phyloP scores from a whole-genome alignment of 371 early-diverging fungal species.

The Mucor plumbeus region DNA sequence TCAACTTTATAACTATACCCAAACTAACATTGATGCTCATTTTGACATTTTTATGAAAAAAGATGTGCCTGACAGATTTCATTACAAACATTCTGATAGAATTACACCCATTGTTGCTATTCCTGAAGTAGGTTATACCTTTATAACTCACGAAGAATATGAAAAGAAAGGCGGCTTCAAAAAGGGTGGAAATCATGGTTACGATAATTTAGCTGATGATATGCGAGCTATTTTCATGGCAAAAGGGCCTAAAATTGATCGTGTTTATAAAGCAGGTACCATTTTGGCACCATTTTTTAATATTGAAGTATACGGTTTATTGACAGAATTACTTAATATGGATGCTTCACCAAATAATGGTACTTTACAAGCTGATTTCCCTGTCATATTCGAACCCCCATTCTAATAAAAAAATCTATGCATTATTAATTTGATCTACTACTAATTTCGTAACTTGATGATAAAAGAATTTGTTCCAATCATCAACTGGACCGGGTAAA shows the following conservation, averaged over 20 bases:
- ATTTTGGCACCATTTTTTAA: slow-evolving; percentile 71
- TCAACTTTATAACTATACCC: slow-evolving; percentile 38
- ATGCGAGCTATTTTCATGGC: slow-evolving; percentile 93
- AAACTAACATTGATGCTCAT: slow-evolving; percentile 50
- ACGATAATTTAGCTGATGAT: slow-evolving; percentile 74
- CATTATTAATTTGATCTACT: neutral
- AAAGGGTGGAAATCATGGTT: slow-evolving; percentile 83
- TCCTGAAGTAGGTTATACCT: slow-evolving; percentile 69
- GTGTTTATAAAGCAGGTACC: slow-evolving; percentile 26
- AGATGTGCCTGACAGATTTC: slow-evolving; percentile 69
- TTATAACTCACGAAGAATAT: slow-evolving; percentile 52
- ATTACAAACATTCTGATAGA: slow-evolving; percentile 63
- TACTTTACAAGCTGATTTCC: slow-evolving; percentile 43
- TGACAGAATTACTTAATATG: slow-evolving; percentile 68
- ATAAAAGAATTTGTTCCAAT: slow-evolving; percentile 47
- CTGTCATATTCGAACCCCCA: slow-evolving; percentile 23
- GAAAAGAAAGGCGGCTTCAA: slow-evolving; percentile 33
- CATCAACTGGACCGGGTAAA: slow-evolving; percentile 38
- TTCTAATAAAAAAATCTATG: slow-evolving; percentile 21
- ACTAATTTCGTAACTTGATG: slow-evolving; percentile 37
- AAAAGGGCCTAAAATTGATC: slow-evolving; percentile 72
- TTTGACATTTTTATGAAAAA: slow-evolving; percentile 68
- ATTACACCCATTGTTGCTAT: slow-evolving; percentile 80
- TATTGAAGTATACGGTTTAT: slow-evolving; percentile 76
- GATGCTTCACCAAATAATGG: slow-evolving; percentile 75